Conservation (phyloP, 2,329 filamentous ascomycete species). For the Tolypocladium capitatum region DNA sequence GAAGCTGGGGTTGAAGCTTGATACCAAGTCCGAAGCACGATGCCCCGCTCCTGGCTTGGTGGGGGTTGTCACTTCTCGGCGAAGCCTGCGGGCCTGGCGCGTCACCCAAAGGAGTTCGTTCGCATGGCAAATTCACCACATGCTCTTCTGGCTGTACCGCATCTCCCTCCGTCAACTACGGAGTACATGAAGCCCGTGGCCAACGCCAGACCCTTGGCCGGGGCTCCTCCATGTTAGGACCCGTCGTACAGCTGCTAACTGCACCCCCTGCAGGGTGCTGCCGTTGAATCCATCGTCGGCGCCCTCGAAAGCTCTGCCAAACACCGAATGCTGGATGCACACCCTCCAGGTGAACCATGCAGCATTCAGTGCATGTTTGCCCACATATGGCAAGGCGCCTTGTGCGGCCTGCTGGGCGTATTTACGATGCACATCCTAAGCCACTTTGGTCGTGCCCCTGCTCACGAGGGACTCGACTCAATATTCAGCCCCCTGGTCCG, state of each 20-base stretch:
- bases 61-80: neutral
- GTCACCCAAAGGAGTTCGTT: no score
- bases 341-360: neutral
- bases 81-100: neutral
- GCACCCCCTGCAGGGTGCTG: neutral
- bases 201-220: no score
- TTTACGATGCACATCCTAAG: neutral
- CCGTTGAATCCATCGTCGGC: no score
- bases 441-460: neutral
- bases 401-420: neutral
- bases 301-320: neutral
- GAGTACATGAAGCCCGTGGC: neutral
- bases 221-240: no score
- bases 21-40: no score
- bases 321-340: neutral
- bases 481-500: neutral
- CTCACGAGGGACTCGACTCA: neutral
- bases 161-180: no score
- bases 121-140: neutral
- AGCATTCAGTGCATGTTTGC: neutral
- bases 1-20: neutral
- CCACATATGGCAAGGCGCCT: neutral
- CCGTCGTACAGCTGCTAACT: no score
- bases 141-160: no score
- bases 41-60: neutral